A percentile compares a stretch with the other conserved stretches of the same genome.
Conservation (phyloP, 345 rosid genomes). For the Carallia pectinifolia region DNA sequence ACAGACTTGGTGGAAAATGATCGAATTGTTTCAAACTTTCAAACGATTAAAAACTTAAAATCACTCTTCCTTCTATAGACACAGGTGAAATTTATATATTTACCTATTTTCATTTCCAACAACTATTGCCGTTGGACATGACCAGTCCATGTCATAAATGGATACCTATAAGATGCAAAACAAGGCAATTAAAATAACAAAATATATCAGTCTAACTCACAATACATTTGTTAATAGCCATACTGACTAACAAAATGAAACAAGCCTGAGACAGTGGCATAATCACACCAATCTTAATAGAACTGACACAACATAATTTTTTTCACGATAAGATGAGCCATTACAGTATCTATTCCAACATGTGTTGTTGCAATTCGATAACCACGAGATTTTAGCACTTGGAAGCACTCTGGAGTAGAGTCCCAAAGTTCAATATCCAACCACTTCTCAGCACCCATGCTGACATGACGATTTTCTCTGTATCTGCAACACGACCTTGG, state of each 20-base stretch:
- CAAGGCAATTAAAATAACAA: not conserved
- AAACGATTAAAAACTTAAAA: not conserved
- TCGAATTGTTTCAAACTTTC: not conserved
- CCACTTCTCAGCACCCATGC: constrained; percentile 99
- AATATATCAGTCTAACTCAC: not conserved
- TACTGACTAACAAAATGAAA: not conserved
- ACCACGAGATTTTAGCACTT: constrained; percentile 69
- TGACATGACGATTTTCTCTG: constrained; percentile 83
- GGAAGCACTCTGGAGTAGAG: constrained; percentile 65
- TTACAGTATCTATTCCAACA: constrained; percentile 82
- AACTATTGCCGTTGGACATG: constrained; percentile 85
- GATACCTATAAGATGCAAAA: constrained; percentile 52
- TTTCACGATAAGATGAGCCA: constrained; percentile 6
- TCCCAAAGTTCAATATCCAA: constrained; percentile 95
- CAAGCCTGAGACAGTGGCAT: not conserved
- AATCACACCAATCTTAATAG: not conserved
- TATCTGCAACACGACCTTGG: constrained; percentile 46
- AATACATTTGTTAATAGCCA: not conserved
- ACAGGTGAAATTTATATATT: not conserved
- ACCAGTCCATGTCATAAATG: constrained; percentile 94
- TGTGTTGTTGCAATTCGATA: constrained; percentile 86
- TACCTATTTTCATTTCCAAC: constrained; percentile 91
- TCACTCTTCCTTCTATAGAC: not conserved
- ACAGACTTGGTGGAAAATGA: not conserved
- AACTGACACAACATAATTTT: not conserved